Conservation (phyloP, 129 eudicot genomes). For the Helianthus tuberosus region DNA sequence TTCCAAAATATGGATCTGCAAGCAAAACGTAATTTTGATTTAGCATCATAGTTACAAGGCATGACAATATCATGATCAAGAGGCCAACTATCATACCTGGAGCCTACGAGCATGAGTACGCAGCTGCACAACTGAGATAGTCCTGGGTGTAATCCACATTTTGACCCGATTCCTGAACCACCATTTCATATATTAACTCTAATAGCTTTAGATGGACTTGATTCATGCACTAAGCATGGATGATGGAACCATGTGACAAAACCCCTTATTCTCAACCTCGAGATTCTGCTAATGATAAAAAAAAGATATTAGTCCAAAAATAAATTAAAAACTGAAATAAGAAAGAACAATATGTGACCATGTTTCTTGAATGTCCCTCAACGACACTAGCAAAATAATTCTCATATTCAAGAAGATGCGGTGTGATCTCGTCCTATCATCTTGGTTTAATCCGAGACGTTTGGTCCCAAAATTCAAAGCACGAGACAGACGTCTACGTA, state of each 20-base stretch:
- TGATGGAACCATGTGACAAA: too few relatives aligned
- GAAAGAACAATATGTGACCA: constrained; percentile 31
- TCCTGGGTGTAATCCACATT: constrained; percentile 34
- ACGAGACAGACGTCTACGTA: too few relatives aligned
- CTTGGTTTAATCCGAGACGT: too few relatives aligned
- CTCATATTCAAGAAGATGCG: not conserved
- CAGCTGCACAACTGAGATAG: constrained; percentile 80
- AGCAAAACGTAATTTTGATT: not conserved
- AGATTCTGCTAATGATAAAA: constrained; percentile 37
- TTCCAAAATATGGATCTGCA: constrained; percentile 86
- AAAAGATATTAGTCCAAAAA: constrained; percentile 2
- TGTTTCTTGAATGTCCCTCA: constrained; percentile 64
- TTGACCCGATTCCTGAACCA: constrained; percentile 42
- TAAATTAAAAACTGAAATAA: not conserved
- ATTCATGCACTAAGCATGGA: constrained; percentile 47
- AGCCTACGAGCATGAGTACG: constrained; percentile 98
- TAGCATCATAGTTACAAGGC: not conserved
- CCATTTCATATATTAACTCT: constrained; percentile 53
- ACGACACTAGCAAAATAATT: constrained; percentile 1
- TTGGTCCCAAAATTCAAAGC: too few relatives aligned
- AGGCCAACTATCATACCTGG: constrained; percentile 54
- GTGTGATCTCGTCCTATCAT: not conserved
- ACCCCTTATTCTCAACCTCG: constrained; percentile 44
- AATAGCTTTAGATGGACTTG: constrained; percentile 43
- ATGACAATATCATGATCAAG: not conserved